These are phyloP conservation scores for Trebouxia sp. DNA, from an alignment of 139 green algal genomes.

Conservation along the genomic window DNA sequence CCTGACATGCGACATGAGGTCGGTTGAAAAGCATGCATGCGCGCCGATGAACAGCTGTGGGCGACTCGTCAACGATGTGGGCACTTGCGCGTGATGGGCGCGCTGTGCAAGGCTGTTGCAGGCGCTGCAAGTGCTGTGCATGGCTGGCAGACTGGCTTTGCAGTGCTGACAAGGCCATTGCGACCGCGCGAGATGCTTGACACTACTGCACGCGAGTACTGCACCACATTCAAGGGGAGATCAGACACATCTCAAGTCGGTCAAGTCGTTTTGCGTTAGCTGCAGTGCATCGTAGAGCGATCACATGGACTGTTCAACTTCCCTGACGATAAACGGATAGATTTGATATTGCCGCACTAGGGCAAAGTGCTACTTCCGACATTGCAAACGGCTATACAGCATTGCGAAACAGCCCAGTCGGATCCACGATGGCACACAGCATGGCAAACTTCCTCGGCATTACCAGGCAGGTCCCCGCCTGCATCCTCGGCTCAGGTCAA, in stretches of 20 bases:
- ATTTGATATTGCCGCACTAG: no score
- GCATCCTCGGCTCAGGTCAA: neutral
- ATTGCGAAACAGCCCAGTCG: neutral
- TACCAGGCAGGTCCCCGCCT: neutral
- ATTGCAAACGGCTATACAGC: neutral
- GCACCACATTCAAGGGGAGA: no score
- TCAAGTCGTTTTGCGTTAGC: no score
- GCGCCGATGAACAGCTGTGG: neutral
- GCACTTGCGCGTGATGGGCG: slow-evolving; percentile 4
- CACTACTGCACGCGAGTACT: no score
- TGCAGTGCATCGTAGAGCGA: no score
- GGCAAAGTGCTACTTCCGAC: no score
- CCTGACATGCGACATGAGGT: neutral
- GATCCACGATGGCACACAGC: neutral
- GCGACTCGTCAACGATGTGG: no score
- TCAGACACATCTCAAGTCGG: no score
- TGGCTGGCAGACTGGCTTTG: neutral
- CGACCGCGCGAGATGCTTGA: no score
- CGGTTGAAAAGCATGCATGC: no score
- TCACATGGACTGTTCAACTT: slow-evolving; percentile 17
- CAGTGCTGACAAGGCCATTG: neutral
- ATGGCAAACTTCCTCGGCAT: slow-evolving; percentile 1
- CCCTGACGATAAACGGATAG: slow-evolving; percentile 21
- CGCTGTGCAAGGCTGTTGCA: slow-evolving; percentile 2
- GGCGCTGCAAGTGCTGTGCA: slow-evolving; percentile 8